A percentile compares a stretch with the other conserved stretches of the same genome.
These are phyloP conservation scores for Trichosporon ovoides DNA, from an alignment of 1,284 basidiomycete species.

Conservation along the genomic window DNA sequence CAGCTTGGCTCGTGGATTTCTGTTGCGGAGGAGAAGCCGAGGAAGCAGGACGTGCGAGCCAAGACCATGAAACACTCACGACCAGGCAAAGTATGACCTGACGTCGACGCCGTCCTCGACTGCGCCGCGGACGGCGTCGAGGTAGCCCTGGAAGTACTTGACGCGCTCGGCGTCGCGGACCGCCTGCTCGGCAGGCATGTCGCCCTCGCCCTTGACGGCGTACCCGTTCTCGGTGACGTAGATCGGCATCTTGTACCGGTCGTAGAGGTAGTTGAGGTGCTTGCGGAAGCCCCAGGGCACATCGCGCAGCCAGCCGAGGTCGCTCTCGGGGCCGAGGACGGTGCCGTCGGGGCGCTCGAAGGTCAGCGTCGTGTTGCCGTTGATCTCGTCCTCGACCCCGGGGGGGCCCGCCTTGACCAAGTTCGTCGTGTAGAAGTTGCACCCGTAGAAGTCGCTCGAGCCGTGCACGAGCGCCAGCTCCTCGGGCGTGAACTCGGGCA, in stretches of 20 bases:
- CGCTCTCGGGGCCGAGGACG: conserved; percentile 61
- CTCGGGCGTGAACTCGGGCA: conserved; percentile 61
- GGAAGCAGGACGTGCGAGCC: conserved; percentile 52
- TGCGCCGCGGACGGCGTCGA: conserved; percentile 58
- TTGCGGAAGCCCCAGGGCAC: conserved; percentile 46
- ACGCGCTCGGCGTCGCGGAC: conserved; percentile 58
- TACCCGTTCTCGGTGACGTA: conserved; percentile 71
- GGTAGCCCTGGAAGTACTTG: conserved; percentile 63
- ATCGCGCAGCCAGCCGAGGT: conserved; percentile 39
- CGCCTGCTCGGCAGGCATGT: conserved; percentile 56
- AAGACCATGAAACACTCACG: conserved; percentile 18
- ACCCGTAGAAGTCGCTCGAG: conserved; percentile 30
- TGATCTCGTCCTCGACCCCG: conserved; percentile 53
- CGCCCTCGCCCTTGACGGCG: conserved; percentile 62
- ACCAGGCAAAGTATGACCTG: conserved; percentile 60
- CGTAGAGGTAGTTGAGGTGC: conserved; percentile 63
- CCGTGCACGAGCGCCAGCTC: conserved; percentile 60
- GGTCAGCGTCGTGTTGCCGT: conserved; percentile 54
- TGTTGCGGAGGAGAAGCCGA: background rate
- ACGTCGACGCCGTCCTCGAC: conserved; percentile 64
- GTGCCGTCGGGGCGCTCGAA: conserved; percentile 53
- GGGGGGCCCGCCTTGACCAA: conserved; percentile 52
- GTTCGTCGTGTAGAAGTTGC: conserved; percentile 62
- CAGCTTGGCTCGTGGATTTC: background rate
- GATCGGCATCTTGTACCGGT: conserved; percentile 64